Base-by-base conservation (phyloP, 2,329 filamentous ascomycete species). In the Pseudogymnoascus sp. region DNA sequence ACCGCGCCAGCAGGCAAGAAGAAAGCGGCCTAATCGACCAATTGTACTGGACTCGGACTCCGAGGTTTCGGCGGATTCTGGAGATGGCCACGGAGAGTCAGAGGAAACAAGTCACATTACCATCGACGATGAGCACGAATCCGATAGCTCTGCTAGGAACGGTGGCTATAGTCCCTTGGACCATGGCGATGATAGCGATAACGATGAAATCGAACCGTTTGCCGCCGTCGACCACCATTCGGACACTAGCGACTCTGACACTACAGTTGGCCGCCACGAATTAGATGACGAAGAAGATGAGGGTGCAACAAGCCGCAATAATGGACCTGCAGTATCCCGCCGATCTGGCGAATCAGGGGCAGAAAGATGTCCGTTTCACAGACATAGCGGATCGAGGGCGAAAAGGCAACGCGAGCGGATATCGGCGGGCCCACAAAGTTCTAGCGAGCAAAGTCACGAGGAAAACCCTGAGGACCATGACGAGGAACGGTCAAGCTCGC, bases 81-180 rank as follows among this genome's bases (percentile, higher is more conserved):
- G 74, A 59, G 66, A 60, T 31, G 71, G 68, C n/a, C 69, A 72
- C 42, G 64, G 62, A 21, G 65, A 66, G 33, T 67, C 64, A 64
- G 68, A 72, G 33, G 68, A 67, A 59, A 68, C 69, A 23, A 61
- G 19, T 56, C 26, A 31, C 29, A n/a, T 10, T 33, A n/a, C 7
- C 17, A 33, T 13, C 13, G 50, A n/a, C 26, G 50, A 56, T 33
- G 50, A 56, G n/a, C 50, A 56, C 17, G 50, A 56, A 56, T 56
- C 50, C 26, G 50, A 56, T 56, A 56, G 50, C 29, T 33, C 50
- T 56, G 50, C 29, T 56, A 56, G 68, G 60, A 60, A 67, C 38
- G 65, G 66, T 17, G 73, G 73, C 3, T 75, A 72, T 71, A 73
- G 72, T 59, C 72, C 72, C 15, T 65, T 75, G 19, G 68, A 73